These are phyloP conservation scores for Candida orba DNA, from an alignment of 805 yeast species.

Conservation along the genomic window DNA sequence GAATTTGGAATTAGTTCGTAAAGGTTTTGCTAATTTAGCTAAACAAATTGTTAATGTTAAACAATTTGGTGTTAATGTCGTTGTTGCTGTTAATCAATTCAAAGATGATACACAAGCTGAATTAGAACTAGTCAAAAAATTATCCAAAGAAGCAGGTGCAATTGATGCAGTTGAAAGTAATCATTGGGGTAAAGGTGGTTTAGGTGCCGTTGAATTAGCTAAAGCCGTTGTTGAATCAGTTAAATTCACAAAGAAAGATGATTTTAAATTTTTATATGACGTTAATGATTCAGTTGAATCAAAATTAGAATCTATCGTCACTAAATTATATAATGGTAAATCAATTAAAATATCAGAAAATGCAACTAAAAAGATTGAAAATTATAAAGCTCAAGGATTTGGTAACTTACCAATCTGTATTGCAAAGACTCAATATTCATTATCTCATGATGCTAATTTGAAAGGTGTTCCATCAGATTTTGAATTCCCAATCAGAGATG, in stretches of 20 bases:
- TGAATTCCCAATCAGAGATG: slow-evolving; percentile 89
- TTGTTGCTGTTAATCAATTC: slow-evolving; percentile 78
- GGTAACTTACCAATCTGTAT: slow-evolving; percentile 90
- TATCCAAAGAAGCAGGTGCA: slow-evolving; percentile 73
- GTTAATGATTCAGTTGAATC: slow-evolving; percentile 59
- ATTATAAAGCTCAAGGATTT: slow-evolving; percentile 81
- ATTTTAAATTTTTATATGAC: slow-evolving; percentile 53
- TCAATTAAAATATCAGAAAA: slow-evolving; percentile 61
- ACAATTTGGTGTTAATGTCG: slow-evolving; percentile 68
- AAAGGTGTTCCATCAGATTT: slow-evolving; percentile 96
- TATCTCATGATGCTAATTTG: slow-evolving; percentile 87
- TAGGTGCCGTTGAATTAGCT: slow-evolving; percentile 71
- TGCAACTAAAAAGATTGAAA: slow-evolving; percentile 69
- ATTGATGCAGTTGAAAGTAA: slow-evolving; percentile 70
- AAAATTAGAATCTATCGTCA: slow-evolving; percentile 60
- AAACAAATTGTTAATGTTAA: slow-evolving; percentile 72
- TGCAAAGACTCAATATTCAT: slow-evolving; percentile 95
- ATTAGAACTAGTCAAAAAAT: slow-evolving; percentile 59
- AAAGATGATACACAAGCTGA: slow-evolving; percentile 65
- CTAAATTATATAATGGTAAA: slow-evolving; percentile 72
- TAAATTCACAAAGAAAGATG: slow-evolving; percentile 33
- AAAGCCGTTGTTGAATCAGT: slow-evolving; percentile 60
- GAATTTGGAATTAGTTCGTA: slow-evolving; percentile 58
- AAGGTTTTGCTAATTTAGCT: slow-evolving; percentile 68
- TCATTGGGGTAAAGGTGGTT: slow-evolving; percentile 87